Evolutionary conservation across 148 eudicot species (phyloP).

Genomic region (Rhododendron kiyosumense): DNA sequence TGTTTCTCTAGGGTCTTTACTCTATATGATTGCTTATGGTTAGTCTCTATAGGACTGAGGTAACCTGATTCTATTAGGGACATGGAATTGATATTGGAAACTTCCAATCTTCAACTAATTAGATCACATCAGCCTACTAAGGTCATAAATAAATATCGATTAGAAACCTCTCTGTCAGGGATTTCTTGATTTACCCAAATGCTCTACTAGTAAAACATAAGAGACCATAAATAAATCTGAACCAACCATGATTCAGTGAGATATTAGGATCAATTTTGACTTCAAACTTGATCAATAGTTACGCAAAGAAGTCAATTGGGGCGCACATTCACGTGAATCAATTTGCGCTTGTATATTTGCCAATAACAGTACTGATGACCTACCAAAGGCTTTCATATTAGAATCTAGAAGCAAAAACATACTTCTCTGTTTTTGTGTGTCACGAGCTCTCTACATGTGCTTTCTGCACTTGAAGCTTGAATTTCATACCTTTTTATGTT

Average conservation of each 20-base stretch:
- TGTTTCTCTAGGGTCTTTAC: neutral
- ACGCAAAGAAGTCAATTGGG: neutral
- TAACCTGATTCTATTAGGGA: neutral
- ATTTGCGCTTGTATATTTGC: neutral
- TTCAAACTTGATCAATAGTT: neutral
- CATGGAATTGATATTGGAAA: neutral
- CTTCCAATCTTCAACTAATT: neutral
- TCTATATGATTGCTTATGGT: neutral
- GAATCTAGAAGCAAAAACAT: neutral
- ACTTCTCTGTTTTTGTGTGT: neutral
- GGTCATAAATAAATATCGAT: neutral
- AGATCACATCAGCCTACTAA: neutral
- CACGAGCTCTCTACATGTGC: neutral
- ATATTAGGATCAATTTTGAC: neutral
- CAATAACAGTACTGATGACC: neutral
- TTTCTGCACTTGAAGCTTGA: neutral
- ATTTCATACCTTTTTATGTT: neutral
- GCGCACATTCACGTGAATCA: neutral
- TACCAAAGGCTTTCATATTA: neutral
- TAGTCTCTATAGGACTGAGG: neutral
- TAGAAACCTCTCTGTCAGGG: neutral
- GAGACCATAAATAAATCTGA: neutral
- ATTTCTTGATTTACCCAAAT: neutral
- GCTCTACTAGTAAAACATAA: neutral
- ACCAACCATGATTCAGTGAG: neutral